Base-by-base conservation (phyloP, 1,139 yeast genomes). In the Citeromyces hawaiiensis region DNA sequence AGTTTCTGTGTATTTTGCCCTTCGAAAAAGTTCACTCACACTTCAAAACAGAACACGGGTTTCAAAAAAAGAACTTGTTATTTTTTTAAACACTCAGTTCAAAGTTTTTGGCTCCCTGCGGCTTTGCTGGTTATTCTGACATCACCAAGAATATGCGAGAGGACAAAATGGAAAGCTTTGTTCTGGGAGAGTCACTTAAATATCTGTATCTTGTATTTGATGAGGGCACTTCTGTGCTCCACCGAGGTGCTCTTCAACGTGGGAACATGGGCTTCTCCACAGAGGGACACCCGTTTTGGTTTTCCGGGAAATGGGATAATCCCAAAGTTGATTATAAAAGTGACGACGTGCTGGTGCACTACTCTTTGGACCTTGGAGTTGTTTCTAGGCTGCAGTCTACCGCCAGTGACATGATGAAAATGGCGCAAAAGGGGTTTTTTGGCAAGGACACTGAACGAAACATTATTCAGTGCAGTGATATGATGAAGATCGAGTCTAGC, bases 231-330 rank as follows among this genome's bases (percentile, higher is more conserved):
- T 70, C 68, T 21, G 52, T 76, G 17, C 9, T 29, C 15, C 36
- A 35, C 27, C 17, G 16, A 10, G 27, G 15, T 4, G 76, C 81
- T 47, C 65, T 56, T 37, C 61, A 64, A 56, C 48, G 49, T 19
- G 72, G 74, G 36, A 80, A 77, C 48, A 69, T 81, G 59, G 66
- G 88, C 1, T 88, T 87, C 50, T 82, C 95, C 9, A 88, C 97
- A 0, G 97, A 88, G 52, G 97, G 93, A 0, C 97, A 88, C 55
- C 96, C 96, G 2, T 54, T 87, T 44, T 86, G 95, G 94, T 66
- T n/a, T n/a, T n/a, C n/a, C n/a, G n/a, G n/a, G n/a, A n/a, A n/a
- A n/a, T n/a, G n/a, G n/a, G n/a, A n/a, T n/a, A n/a, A n/a, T n/a
- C n/a, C n/a, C n/a, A n/a, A 29, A 9, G 6, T 14, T n/a, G 15